These are phyloP conservation scores for Flaveria floridana DNA, from an alignment of 140 eudicot species.

Conservation along the genomic window DNA sequence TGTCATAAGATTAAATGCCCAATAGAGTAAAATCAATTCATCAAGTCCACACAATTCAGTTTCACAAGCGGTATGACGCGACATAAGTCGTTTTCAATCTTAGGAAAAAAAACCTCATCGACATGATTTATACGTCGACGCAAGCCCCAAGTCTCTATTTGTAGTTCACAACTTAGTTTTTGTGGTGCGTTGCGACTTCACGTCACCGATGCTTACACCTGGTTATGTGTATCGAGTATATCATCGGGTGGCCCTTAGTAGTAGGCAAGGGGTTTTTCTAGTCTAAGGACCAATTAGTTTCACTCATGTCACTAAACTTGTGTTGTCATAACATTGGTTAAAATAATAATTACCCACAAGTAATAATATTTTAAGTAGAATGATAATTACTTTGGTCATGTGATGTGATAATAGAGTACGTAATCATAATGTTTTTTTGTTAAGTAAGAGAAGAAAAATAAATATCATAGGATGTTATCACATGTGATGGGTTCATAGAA, in stretches of 20 bases:
- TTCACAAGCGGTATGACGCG: neutral
- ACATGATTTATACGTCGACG: constrained; percentile 32
- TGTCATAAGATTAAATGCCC: neutral
- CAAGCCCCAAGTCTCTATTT: constrained; percentile 41
- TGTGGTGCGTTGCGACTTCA: constrained; percentile 20
- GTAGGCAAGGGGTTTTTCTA: constrained; percentile 8
- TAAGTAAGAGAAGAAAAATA: neutral
- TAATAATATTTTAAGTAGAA: neutral
- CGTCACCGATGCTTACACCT: constrained; percentile 13
- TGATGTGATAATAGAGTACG: neutral
- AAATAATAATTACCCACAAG: neutral
- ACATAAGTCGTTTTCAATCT: constrained; percentile 14
- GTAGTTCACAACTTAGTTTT: constrained; percentile 33
- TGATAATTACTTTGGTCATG: neutral
- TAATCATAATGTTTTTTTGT: neutral
- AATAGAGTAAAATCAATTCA: constrained; percentile 17
- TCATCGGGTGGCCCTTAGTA: constrained; percentile 1
- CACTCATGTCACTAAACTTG: neutral
- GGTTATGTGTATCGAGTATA: neutral
- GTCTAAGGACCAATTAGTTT: constrained; percentile 7
- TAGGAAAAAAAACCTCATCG: constrained; percentile 27
- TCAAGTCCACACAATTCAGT: constrained; percentile 25
- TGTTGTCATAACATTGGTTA: neutral
- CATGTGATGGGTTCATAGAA: constrained; percentile 34
- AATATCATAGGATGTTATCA: constrained; percentile 35